phyloP scores from a whole-genome alignment of 345 rosid species.

The Eucalyptus shirleyi region DNA sequence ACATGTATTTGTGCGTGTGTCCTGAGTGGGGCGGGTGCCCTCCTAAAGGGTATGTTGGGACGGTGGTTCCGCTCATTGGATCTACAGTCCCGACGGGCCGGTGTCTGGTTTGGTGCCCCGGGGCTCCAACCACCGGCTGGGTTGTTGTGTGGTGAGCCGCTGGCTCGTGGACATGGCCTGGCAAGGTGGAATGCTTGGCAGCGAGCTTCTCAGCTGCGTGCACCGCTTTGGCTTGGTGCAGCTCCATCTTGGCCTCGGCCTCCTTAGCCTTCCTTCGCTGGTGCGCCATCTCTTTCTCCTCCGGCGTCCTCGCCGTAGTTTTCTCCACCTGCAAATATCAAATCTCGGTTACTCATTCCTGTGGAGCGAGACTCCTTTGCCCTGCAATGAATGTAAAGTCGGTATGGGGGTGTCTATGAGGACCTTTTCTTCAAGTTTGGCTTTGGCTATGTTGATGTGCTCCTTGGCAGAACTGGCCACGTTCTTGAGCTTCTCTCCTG shows the following conservation, averaged over 20 bases:
- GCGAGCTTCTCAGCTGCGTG: slow-evolving; percentile 32
- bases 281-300: slow-evolving; percentile 47
- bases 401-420: neutral
- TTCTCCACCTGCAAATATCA: slow-evolving; percentile 28
- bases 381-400: neutral
- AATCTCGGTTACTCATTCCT: neutral
- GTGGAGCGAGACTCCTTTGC: neutral
- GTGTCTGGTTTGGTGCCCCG: neutral
- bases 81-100: neutral
- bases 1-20: neutral
- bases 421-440: slow-evolving; percentile 52
- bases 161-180: neutral
- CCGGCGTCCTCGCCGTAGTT: slow-evolving; percentile 30
- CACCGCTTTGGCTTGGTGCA: slow-evolving; percentile 56
- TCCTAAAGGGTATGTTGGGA: slow-evolving; percentile 7
- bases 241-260: slow-evolving; percentile 55
- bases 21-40: neutral
- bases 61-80: neutral
- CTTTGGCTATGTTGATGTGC: slow-evolving; percentile 29
- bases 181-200: slow-evolving; percentile 2
- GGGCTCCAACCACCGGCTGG: neutral
- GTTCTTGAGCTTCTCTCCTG: slow-evolving; percentile 49
- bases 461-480: slow-evolving; percentile 58
- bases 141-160: neutral
- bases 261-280: slow-evolving; percentile 51